Percentiles rank a stretch among this genome's conserved stretches.
Conservation (phyloP, 495 filamentous ascomycete species). For the Penicillium herquei region DNA sequence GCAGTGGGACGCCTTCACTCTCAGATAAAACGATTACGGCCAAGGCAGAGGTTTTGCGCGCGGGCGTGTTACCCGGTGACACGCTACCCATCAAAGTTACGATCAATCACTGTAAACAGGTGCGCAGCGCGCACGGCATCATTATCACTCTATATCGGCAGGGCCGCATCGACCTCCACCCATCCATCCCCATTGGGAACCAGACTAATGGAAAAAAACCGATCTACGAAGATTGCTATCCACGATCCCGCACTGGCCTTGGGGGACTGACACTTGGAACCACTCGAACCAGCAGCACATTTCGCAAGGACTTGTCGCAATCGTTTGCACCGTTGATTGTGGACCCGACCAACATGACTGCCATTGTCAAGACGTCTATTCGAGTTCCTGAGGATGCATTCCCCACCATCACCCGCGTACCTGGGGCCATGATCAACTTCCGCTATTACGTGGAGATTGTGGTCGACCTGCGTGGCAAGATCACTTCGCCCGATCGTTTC, state of each 20-base stretch:
- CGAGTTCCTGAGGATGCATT: slow-evolving; percentile 88
- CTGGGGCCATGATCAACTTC: slow-evolving; percentile 89
- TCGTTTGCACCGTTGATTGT: slow-evolving; percentile 82
- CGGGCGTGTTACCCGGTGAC: slow-evolving; percentile 85
- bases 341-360: slow-evolving; percentile 72
- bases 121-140: slow-evolving; percentile 87
- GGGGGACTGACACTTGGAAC: slow-evolving; percentile 80
- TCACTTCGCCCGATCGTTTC: slow-evolving; percentile 65
- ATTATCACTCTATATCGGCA: slow-evolving; percentile 91
- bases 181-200: slow-evolving; percentile 61
- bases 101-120: slow-evolving; percentile 79
- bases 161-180: slow-evolving; percentile 86
- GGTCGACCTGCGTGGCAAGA: slow-evolving; percentile 84
- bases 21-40: slow-evolving; percentile 74
- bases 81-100: slow-evolving; percentile 73
- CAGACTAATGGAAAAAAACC: slow-evolving; percentile 62
- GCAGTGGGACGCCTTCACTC: slow-evolving; percentile 40
- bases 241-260: slow-evolving; percentile 67
- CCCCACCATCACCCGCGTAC: slow-evolving; percentile 85
- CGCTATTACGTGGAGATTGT: slow-evolving; percentile 91
- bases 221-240: slow-evolving; percentile 79
- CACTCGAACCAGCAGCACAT: slow-evolving; percentile 77
- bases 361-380: slow-evolving; percentile 75
- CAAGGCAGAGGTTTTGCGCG: slow-evolving; percentile 77
- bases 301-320: slow-evolving; percentile 90